A percentile compares a stretch with the other conserved stretches of the same genome.
These are phyloP conservation scores for Candida verbasci DNA, from an alignment of 805 yeast genomes.

Conservation along the genomic window DNA sequence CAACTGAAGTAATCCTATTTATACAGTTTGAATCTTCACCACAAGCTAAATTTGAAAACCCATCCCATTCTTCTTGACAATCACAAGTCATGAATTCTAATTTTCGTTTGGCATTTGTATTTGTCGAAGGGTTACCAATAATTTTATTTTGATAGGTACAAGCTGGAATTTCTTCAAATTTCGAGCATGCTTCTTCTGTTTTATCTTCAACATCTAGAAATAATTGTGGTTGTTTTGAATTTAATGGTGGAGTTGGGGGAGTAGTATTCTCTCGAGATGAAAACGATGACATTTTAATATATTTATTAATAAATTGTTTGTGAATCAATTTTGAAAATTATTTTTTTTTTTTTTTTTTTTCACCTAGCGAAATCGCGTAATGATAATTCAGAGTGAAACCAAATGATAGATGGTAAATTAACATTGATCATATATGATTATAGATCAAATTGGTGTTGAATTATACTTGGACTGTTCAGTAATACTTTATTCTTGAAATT, in stretches of 20 bases:
- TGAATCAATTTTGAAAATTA: background rate
- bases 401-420: no score
- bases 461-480: no score
- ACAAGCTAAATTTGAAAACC: constrained; percentile 59
- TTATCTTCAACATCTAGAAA: constrained; percentile 46
- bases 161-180: constrained; percentile 52
- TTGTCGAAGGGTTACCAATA: constrained; percentile 50
- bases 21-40: constrained; percentile 85
- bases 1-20: constrained; percentile 86
- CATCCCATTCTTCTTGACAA: constrained; percentile 55
- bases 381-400: no score
- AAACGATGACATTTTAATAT: background rate
- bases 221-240: constrained; percentile 14
- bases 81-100: constrained; percentile 90
- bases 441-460: no score
- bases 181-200: constrained; percentile 62
- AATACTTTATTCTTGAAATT: no score
- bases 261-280: constrained; percentile 2
- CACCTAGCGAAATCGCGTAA: no score
- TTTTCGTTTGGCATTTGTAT: constrained; percentile 45
- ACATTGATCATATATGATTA: no score
- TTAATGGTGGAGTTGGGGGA: constrained; percentile 2
- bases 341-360: background rate
- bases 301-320: background rate
- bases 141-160: constrained; percentile 60